A percentile compares a stretch with the other conserved stretches of the same genome.
Conservation (phyloP, 768 basidiomycete genomes). For the Candolleomyces eurysporus region DNA sequence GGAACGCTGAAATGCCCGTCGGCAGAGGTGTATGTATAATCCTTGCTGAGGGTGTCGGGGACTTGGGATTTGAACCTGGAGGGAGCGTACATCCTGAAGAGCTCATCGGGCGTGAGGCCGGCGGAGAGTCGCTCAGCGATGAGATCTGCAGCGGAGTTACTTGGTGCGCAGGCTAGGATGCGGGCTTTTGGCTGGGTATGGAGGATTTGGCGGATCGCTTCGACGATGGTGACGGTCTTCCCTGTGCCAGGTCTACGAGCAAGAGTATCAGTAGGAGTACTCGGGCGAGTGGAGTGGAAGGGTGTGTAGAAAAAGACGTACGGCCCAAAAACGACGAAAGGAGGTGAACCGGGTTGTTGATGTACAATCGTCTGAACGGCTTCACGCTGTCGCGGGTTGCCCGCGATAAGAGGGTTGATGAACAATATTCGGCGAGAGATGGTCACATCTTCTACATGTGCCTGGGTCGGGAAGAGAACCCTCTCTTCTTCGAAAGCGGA, state of each 20-base stretch:
- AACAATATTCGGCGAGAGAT: constrained; percentile 17
- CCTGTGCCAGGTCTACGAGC: constrained; percentile 56
- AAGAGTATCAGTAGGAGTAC: neutral
- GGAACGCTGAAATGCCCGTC: constrained; percentile 43
- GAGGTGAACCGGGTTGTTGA: constrained; percentile 43
- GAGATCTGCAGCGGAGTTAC: constrained; percentile 65
- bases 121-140: constrained; percentile 43
- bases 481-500: constrained; percentile 41
- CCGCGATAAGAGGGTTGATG: constrained; percentile 41
- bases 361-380: constrained; percentile 48
- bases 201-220: constrained; percentile 56
- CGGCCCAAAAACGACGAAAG: constrained; percentile 66
- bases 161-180: constrained; percentile 62
- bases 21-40: constrained; percentile 30
- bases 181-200: constrained; percentile 31
- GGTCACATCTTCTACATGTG: constrained; percentile 20
- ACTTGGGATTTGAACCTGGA: constrained; percentile 45
- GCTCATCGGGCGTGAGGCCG: constrained; percentile 26
- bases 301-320: too few species aligned
- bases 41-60: constrained; percentile 36
- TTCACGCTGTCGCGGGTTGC: constrained; percentile 46
- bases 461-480: constrained; percentile 46
- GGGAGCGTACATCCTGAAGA: constrained; percentile 59
- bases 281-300: neutral
- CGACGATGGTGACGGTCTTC: constrained; percentile 63